Conservation (phyloP, 2,329 filamentous ascomycete genomes). For the Macrophomina pseudophaseolina region DNA sequence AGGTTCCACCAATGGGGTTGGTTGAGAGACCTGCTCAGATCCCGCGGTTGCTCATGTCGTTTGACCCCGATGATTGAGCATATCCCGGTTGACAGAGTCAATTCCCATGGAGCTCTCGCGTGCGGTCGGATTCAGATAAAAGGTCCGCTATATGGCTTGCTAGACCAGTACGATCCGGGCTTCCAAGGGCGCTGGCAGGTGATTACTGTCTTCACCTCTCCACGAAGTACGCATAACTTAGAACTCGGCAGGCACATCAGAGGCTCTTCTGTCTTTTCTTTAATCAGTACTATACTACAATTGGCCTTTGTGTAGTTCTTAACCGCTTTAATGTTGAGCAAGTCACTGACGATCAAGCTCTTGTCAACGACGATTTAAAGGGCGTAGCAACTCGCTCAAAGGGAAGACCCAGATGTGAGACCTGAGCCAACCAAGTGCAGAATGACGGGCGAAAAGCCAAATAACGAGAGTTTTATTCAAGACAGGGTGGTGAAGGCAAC, state of each 20-base stretch:
- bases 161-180: neutral
- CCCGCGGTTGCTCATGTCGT: neutral
- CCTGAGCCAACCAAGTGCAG: neutral
- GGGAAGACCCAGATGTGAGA: neutral
- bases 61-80: neutral
- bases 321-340: neutral
- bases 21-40: neutral
- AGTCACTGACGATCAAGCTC: neutral
- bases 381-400: neutral
- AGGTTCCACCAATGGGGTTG: conserved; percentile 3
- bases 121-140: neutral
- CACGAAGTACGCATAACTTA: neutral
- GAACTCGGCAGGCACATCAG: neutral
- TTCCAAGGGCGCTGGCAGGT: neutral
- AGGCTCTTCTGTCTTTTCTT: neutral
- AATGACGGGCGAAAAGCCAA: neutral
- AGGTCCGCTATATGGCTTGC: neutral
- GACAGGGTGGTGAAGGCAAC: conserved; percentile 17
- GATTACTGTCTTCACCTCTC: neutral
- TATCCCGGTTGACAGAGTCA: neutral
- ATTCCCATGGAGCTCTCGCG: neutral
- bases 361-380: neutral
- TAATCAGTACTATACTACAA: conserved; percentile 22
- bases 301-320: neutral
- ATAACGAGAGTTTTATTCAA: conserved; percentile 13